Percentiles rank a stretch among this genome's conserved stretches.
Conservation (phyloP, 441 rosid genomes). For the Bocquillonia castaneifolia region DNA sequence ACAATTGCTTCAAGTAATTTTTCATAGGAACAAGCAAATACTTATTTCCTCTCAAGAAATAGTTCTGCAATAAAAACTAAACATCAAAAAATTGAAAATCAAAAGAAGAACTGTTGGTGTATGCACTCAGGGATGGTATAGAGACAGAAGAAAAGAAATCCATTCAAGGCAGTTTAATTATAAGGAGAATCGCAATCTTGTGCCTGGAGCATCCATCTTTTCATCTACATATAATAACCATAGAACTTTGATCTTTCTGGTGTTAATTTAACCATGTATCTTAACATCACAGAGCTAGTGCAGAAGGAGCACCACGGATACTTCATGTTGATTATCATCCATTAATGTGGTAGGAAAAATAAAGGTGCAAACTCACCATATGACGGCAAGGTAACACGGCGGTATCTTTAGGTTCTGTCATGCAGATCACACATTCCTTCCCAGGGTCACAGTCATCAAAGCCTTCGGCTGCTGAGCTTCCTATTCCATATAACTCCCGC, state of each 20-base stretch:
- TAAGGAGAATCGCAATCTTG: not conserved
- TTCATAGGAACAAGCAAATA: constrained; percentile 6
- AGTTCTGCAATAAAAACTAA: not conserved
- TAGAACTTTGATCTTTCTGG: constrained; percentile 5
- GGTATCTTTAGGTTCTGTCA: constrained; percentile 86
- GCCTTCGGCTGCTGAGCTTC: constrained; percentile 48
- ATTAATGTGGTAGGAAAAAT: not conserved
- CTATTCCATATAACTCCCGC: constrained; percentile 74
- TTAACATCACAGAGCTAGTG: not conserved
- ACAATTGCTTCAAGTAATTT: not conserved
- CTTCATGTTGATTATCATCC: not conserved
- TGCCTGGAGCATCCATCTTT: not conserved
- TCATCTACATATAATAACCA: not conserved
- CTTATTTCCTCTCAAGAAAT: not conserved
- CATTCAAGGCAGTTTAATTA: not conserved
- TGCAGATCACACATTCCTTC: constrained; percentile 86
- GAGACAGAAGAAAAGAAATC: not conserved
- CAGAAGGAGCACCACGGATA: not conserved
- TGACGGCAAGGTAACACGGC: constrained; percentile 85
- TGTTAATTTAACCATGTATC: not conserved
- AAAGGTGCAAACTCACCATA: constrained; percentile 49
- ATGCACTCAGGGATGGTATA: not conserved
- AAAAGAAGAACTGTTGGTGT: not conserved
- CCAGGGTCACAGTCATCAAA: constrained; percentile 64
- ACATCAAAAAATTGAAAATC: too few species aligned